These are phyloP conservation scores for Agrostemma githago DNA, from an alignment of 148 eudicot species.

Conservation along the genomic window DNA sequence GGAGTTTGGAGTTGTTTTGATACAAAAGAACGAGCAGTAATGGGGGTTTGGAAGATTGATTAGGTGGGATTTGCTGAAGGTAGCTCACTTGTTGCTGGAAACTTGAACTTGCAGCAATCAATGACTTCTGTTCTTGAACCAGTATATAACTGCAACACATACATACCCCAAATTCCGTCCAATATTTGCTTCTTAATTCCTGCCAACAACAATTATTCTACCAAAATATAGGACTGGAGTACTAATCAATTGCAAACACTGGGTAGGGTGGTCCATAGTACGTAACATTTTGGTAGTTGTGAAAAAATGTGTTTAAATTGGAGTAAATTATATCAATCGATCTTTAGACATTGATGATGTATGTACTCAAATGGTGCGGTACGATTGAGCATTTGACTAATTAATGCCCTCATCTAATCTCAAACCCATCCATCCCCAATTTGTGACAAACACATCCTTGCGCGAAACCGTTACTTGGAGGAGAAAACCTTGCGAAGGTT, in stretches of 20 bases:
- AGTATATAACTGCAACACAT: not conserved
- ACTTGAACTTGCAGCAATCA: constrained; percentile 31
- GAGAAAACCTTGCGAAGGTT: no score
- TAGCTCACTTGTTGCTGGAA: constrained; percentile 42
- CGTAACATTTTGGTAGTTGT: not conserved
- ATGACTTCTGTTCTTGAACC: constrained; percentile 12
- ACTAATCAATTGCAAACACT: not conserved
- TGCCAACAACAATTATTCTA: constrained; percentile 1
- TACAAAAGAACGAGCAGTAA: constrained; percentile 6
- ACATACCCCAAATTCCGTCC: constrained; percentile 10
- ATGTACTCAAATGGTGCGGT: not conserved
- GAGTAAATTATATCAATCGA: not conserved
- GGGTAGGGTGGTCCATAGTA: constrained; percentile 1
- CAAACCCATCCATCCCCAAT: no score
- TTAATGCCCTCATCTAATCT: not conserved
- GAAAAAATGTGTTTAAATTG: not conserved
- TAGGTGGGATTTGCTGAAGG: constrained; percentile 43
- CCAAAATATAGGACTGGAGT: not conserved
- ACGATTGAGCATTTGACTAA: not conserved
- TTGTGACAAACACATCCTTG: no score
- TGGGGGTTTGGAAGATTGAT: constrained; percentile 12
- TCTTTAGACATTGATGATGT: not conserved
- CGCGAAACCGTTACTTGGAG: no score
- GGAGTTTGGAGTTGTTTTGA: not conserved
- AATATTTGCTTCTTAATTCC: not conserved